Percentiles rank a stretch among this genome's conserved stretches.
These are phyloP conservation scores for Babesia bigemina DNA, from an alignment of 169 alveolate species.

Conservation along the genomic window DNA sequence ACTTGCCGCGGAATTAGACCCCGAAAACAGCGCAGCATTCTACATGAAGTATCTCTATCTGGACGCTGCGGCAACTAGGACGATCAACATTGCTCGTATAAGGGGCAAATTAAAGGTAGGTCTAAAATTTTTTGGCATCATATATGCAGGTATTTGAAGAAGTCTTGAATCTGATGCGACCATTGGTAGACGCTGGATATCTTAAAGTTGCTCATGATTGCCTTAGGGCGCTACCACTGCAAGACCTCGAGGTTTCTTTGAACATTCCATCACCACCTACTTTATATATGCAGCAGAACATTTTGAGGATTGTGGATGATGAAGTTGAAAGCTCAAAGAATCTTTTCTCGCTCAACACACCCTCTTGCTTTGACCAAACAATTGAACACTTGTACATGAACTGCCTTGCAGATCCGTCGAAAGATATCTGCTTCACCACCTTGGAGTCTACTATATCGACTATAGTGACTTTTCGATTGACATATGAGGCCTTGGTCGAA, in stretches of 20 bases:
- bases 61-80: background rate
- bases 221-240: background rate
- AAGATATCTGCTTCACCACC: background rate
- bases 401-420: background rate
- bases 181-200: background rate
- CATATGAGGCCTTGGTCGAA: background rate
- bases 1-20: background rate
- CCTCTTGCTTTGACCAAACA: background rate
- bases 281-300: background rate
- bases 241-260: too few species aligned
- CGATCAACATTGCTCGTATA: background rate
- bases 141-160: background rate
- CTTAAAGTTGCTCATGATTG: background rate
- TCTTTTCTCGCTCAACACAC: too few species aligned
- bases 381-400: background rate
- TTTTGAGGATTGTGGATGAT: background rate
- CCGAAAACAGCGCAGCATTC: background rate
- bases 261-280: too few species aligned
- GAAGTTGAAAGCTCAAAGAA: background rate
- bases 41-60: background rate
- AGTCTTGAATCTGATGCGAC: background rate
- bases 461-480: background rate
- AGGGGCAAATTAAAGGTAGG: constrained; percentile 12
- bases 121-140: background rate
- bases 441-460: background rate